A percentile compares a stretch with the other conserved stretches of the same genome.
Evolutionary conservation across 176 grass and related monocot species (phyloP).

Genomic region (Pontederia crassipes): DNA sequence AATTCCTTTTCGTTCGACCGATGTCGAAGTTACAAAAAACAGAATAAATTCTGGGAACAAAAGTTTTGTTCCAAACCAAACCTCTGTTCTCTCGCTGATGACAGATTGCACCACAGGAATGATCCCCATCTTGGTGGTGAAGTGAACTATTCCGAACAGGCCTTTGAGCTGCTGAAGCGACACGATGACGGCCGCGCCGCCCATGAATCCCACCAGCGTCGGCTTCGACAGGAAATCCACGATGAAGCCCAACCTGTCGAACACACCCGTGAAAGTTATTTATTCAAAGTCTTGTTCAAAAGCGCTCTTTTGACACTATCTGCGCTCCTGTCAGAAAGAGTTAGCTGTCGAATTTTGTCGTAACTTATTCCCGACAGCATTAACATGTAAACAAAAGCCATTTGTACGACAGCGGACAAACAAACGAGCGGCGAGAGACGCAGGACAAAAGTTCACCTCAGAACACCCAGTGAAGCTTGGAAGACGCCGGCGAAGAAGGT

Average conservation of each 20-base stretch:
- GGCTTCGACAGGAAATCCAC: conserved; percentile 94
- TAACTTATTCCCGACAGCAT: too few relatives aligned
- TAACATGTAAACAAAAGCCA: too few relatives aligned
- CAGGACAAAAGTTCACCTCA: conserved; percentile 27
- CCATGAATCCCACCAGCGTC: conserved; percentile 90
- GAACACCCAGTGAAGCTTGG: conserved; percentile 79
- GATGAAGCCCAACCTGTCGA: conserved; percentile 60
- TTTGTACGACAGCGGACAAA: too few relatives aligned
- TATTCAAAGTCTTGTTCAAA: too few relatives aligned
- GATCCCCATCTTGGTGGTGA: conserved; percentile 88
- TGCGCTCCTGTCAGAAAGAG: too few relatives aligned
- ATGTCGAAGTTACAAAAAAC: too few relatives aligned
- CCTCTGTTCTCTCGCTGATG: conserved; percentile 49
- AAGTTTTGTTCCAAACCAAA: conserved; percentile 5
- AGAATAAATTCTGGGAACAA: too few relatives aligned
- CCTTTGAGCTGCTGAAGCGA: conserved; percentile 98
- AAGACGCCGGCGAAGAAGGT: conserved; percentile 98
- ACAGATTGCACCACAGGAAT: conserved; percentile 82
- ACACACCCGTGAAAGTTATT: too few relatives aligned
- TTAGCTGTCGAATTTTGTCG: too few relatives aligned
- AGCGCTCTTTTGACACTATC: too few relatives aligned
- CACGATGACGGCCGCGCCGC: conserved; percentile 92
- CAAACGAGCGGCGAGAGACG: not conserved
- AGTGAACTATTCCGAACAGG: conserved; percentile 81
- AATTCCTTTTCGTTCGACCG: too few relatives aligned